Evolutionary conservation across 108 stramenopile genomes (phyloP).

Genomic region (Cyclotella atomus): DNA sequence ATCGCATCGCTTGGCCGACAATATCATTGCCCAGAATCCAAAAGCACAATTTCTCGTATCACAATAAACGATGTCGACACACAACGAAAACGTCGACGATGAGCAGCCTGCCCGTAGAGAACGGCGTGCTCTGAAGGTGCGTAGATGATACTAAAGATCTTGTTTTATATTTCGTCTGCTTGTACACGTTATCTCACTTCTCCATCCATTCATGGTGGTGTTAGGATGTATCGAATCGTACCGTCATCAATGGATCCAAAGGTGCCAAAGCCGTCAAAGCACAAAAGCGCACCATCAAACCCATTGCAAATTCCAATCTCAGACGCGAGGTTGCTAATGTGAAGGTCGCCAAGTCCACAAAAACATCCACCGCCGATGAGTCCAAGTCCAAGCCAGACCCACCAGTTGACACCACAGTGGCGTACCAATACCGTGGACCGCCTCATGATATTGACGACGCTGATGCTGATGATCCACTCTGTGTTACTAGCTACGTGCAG

Average conservation of each 20-base stretch:
- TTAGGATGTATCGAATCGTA: slow-evolving; percentile 54
- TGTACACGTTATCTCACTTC: slow-evolving; percentile 3
- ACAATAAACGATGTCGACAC: slow-evolving; percentile 40
- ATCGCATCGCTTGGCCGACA: too few relatives aligned
- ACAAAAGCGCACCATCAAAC: slow-evolving; percentile 16
- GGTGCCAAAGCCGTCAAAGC: slow-evolving; percentile 17
- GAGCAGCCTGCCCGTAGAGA: slow-evolving; percentile 7
- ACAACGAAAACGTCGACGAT: slow-evolving; percentile 15
- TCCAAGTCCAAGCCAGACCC: background rate
- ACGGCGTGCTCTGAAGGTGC: slow-evolving; percentile 48
- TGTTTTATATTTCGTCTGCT: background rate
- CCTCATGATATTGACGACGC: slow-evolving; percentile 95
- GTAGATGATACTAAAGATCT: slow-evolving; percentile 3
- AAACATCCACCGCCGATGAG: background rate
- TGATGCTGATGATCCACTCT: slow-evolving; percentile 93
- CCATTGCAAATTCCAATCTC: slow-evolving; percentile 8
- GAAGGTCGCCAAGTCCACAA: background rate
- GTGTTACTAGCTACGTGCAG: slow-evolving; percentile 94
- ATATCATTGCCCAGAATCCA: too few relatives aligned
- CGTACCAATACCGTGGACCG: slow-evolving; percentile 78
- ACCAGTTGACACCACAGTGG: slow-evolving; percentile 15
- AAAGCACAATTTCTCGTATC: too few relatives aligned
- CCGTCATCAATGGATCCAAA: slow-evolving; percentile 21
- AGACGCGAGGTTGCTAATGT: slow-evolving; percentile 22
- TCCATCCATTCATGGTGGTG: too few relatives aligned